These are phyloP conservation scores for Rhodamnia rubescens DNA, from an alignment of 345 rosid genomes.

Conservation along the genomic window DNA sequence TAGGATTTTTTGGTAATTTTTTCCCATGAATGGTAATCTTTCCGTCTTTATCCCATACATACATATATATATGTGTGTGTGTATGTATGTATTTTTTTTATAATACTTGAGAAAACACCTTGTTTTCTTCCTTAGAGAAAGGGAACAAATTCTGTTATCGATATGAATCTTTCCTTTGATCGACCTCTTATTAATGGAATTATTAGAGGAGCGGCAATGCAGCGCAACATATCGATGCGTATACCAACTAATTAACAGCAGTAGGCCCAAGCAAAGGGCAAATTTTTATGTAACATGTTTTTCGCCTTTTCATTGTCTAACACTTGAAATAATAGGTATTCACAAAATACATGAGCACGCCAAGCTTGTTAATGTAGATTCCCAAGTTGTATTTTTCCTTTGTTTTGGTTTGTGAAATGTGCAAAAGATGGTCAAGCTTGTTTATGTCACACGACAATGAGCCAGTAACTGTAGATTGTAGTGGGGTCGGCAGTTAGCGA, in stretches of 20 bases:
- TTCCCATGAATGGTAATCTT: not conserved
- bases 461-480: not conserved
- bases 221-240: not conserved
- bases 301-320: no score
- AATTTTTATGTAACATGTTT: no score
- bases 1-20: no score
- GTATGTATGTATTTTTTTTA: no score
- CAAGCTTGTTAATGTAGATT: not conserved
- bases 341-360: not conserved
- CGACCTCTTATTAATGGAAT: not conserved
- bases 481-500: conserved; percentile 7
- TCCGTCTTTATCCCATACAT: not conserved
- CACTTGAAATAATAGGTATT: not conserved
- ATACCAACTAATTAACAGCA: no score
- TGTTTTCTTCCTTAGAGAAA: not conserved
- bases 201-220: not conserved
- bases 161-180: not conserved
- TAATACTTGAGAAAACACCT: not conserved
- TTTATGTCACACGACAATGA: not conserved
- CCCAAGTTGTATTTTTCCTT: not conserved
- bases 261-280: not conserved
- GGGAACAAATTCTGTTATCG: no score
- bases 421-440: not conserved
- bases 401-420: not conserved
- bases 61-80: no score